Conservation (phyloP, 169 alveolate genomes). For the Theileria parva region DNA sequence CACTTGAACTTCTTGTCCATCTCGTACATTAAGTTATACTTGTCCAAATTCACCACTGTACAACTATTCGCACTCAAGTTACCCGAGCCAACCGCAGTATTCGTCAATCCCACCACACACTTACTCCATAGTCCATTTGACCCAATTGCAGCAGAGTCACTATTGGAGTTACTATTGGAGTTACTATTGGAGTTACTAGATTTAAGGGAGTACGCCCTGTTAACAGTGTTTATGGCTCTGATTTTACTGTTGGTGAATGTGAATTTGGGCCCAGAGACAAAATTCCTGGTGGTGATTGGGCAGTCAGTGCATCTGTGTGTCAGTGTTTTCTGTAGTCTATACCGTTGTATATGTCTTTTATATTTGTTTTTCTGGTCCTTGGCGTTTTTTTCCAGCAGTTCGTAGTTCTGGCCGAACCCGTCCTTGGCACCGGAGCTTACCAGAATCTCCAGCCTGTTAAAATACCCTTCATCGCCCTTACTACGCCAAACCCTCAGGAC, state of each 20-base stretch:
- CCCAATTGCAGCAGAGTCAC: too few relatives aligned
- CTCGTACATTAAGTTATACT: neutral
- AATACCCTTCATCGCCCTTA: slow-evolving; percentile 45
- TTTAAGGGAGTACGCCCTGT: too few relatives aligned
- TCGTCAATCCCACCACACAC: too few relatives aligned
- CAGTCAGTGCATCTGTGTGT: too few relatives aligned
- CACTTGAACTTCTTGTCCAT: slow-evolving; percentile 5
- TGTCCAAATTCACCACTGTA: neutral
- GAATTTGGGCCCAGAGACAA: too few relatives aligned
- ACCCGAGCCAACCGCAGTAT: neutral
- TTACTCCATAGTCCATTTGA: too few relatives aligned
- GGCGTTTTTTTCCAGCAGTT: slow-evolving; percentile 68
- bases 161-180: too few relatives aligned
- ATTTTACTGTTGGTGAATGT: too few relatives aligned
- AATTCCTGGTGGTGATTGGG: too few relatives aligned
- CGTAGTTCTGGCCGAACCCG: slow-evolving; percentile 78
- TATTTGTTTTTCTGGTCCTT: slow-evolving; percentile 74
- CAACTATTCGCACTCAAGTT: neutral
- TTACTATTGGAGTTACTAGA: too few relatives aligned
- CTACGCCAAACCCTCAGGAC: slow-evolving; percentile 84
- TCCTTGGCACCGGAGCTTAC: slow-evolving; percentile 84
- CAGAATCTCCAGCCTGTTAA: slow-evolving; percentile 76
- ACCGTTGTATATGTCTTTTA: slow-evolving; percentile 67
- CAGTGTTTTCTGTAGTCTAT: too few relatives aligned
- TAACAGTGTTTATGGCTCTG: too few relatives aligned